Base-by-base conservation (phyloP, 805 yeast species). In the Candida ascalaphidarum region DNA sequence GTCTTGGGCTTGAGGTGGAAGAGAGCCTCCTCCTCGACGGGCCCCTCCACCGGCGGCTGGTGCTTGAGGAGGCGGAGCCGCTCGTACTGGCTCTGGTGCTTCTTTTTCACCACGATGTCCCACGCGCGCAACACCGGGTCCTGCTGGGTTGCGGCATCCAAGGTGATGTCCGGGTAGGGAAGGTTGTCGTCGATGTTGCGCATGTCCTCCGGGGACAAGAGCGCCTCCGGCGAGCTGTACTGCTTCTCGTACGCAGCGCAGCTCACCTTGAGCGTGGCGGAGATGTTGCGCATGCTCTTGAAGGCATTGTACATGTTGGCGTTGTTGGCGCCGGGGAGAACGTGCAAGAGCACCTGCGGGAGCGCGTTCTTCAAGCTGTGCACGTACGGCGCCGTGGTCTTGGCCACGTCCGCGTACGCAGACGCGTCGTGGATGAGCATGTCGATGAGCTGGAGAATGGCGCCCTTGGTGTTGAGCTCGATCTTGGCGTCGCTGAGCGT, bases 371-470 rank as follows among this genome's bases (percentile, higher is more conserved):
- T 52, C 24, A 63, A 31, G 25, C 39, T 54, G 15, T 46, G 49
- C 11, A 63, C 48, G 32, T 61, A 63, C 6, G 70, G 66, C 32
- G 50, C 57, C 19, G 39, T 33, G n/a, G 53, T 46, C 33, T 54
- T 56, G 8, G 55, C 50, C 27, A 55, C 62, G 30, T 48, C 55
- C 10, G 62, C 55, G 9, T 49, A 44, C 20, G 43, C 38, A 21
- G 48, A 50, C 14, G 68, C 52, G 14, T 61, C 61, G 13, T 52
- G 40, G 2, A 74, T 58, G 21, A 82, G 50, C n/a, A 74, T 68
- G 35, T 82, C 89, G 4, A 84, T 47, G 41, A 82, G 77, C 45
- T 74, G 82, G 33, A 83, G 65, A 6, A 82, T 65, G 36, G 78
- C 81, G 23, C 82, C 62, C 34, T 82, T 64, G 22, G 68, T 55